A percentile compares a stretch with the other conserved stretches of the same genome.
phyloP scores from a whole-genome alignment of 805 yeast genomes.

The Zygosaccharomyces kombuchaensis region DNA sequence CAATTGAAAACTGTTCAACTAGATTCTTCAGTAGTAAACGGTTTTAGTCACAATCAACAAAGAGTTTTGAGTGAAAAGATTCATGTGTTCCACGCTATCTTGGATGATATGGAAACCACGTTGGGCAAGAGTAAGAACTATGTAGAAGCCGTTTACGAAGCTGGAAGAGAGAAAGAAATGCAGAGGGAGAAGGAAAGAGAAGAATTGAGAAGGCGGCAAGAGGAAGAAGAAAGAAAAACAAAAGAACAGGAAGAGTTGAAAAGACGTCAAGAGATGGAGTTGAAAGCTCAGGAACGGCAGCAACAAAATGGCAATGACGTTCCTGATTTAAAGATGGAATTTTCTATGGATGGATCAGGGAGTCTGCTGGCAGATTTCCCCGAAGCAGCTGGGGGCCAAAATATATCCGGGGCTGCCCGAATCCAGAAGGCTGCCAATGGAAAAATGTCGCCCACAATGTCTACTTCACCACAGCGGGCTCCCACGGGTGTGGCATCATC shows the following conservation, averaged over 20 bases:
- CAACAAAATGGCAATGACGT: conserved; percentile 7
- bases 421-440: background rate
- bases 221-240: conserved; percentile 26
- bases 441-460: conserved; percentile 3
- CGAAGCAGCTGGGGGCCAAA: conserved; percentile 3
- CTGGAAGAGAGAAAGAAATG: conserved; percentile 32
- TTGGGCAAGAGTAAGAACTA: conserved; percentile 26
- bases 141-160: conserved; percentile 26
- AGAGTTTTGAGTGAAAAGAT: conserved; percentile 26
- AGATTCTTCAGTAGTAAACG: conserved; percentile 25
- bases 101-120: conserved; percentile 33
- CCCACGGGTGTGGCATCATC: conserved; percentile 6
- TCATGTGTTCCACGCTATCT: conserved; percentile 27
- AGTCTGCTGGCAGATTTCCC: conserved; percentile 15
- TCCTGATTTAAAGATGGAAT: conserved; percentile 13
- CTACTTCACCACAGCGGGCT: conserved; percentile 1
- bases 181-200: conserved; percentile 31
- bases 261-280: conserved; percentile 12
- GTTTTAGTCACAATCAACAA: conserved; percentile 28
- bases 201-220: conserved; percentile 26
- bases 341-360: conserved; percentile 14
- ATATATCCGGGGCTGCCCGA: conserved; percentile 1
- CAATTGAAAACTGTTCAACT: conserved; percentile 34
- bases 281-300: conserved; percentile 13
- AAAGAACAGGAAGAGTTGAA: conserved; percentile 11